These are phyloP conservation scores for Corniculantispora saksenae DNA, from an alignment of 2,329 filamentous ascomycete species.

Conservation along the genomic window DNA sequence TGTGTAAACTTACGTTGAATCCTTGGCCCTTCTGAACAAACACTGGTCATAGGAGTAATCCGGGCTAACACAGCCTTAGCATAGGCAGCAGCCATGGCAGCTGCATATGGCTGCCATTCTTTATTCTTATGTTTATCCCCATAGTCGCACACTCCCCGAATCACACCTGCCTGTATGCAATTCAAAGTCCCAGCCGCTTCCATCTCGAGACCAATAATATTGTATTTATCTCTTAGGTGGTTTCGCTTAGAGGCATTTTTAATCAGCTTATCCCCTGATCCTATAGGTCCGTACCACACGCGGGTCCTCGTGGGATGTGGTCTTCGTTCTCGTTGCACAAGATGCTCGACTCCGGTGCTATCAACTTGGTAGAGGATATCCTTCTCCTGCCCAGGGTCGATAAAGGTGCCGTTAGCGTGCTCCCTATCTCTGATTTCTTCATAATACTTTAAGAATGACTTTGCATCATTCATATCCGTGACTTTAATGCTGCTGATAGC, in stretches of 20 bases:
- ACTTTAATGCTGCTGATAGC: constrained; percentile 36
- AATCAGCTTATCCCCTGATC: constrained; percentile 32
- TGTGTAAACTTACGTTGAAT: neutral
- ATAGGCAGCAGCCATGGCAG: constrained; percentile 34
- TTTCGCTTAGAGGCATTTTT: constrained; percentile 28
- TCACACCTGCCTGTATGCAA: constrained; percentile 30
- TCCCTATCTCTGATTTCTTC: constrained; percentile 27
- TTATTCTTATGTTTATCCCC: constrained; percentile 33
- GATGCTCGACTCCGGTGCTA: neutral
- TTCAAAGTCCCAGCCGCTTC: constrained; percentile 27
- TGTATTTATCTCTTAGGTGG: constrained; percentile 27
- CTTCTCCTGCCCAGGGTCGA: constrained; percentile 32
- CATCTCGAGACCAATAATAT: constrained; percentile 33
- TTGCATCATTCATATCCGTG: constrained; percentile 25
- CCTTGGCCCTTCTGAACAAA: neutral
- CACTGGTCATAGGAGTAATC: constrained; percentile 12
- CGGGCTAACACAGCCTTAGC: constrained; percentile 28
- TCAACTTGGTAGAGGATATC: constrained; percentile 28
- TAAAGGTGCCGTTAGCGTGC: constrained; percentile 29
- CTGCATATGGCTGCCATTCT: constrained; percentile 35
- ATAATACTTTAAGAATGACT: constrained; percentile 28
- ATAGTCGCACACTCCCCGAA: constrained; percentile 36
- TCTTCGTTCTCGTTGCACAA: constrained; percentile 21
- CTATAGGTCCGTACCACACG: constrained; percentile 37
- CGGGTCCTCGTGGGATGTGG: constrained; percentile 26